These are phyloP conservation scores for Cicer arietinum DNA, from an alignment of 306 rosid species.

Conservation along the genomic window DNA sequence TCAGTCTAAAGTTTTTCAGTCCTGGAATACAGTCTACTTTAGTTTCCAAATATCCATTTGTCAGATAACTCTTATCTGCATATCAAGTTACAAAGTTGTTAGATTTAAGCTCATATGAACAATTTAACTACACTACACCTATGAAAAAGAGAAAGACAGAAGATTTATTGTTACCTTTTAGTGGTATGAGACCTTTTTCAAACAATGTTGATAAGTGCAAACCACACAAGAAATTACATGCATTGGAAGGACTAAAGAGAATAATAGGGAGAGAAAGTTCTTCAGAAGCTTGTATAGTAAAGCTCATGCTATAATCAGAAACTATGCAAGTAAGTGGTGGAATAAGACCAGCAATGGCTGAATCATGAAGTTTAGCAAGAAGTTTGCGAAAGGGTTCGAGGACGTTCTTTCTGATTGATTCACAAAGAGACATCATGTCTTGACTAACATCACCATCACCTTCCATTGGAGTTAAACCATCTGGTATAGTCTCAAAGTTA, in stretches of 20 bases:
- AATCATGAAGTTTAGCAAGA: constrained; percentile 27
- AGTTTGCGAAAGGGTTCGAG: constrained; percentile 18
- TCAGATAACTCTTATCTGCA: constrained; percentile 42
- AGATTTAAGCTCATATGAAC: not conserved
- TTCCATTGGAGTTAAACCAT: constrained; percentile 18
- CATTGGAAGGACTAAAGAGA: constrained; percentile 10
- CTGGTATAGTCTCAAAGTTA: constrained; percentile 24
- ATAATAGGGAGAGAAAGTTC: constrained; percentile 27
- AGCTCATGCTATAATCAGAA: constrained; percentile 28
- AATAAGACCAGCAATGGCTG: constrained; percentile 14
- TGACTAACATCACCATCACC: constrained; percentile 29
- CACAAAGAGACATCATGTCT: not conserved
- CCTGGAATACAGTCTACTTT: constrained; percentile 43
- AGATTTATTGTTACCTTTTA: constrained; percentile 31
- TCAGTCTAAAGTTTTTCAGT: constrained; percentile 31
- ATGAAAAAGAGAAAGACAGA: not conserved
- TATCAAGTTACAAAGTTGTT: not conserved
- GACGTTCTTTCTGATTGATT: constrained; percentile 23
- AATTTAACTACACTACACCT: not conserved
- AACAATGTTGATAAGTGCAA: not conserved
- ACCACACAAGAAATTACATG: not conserved
- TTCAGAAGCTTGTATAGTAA: constrained; percentile 33
- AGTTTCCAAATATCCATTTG: constrained; percentile 35
- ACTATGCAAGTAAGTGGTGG: constrained; percentile 26
- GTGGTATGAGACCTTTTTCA: constrained; percentile 26